Conservation (phyloP, 371 early-diverging fungal genomes). For the Umbelopsis sp. region DNA sequence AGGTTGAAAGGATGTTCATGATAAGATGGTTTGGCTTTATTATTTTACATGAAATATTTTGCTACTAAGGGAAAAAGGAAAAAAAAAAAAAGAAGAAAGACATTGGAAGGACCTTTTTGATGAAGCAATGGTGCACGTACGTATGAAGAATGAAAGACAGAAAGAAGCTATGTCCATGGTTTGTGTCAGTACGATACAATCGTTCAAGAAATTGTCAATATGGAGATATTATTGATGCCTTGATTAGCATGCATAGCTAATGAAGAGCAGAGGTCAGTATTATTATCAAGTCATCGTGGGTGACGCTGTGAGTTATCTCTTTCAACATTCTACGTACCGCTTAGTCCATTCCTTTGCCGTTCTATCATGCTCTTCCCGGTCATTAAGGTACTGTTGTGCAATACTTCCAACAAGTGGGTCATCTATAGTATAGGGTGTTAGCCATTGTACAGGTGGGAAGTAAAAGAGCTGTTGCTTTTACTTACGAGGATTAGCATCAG, state of each 20-base stretch:
- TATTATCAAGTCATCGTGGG: neutral
- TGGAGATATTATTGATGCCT: too few relatives aligned
- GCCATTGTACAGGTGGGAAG: neutral
- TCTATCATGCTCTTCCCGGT: conserved; percentile 88
- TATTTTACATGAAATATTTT: conserved; percentile 16
- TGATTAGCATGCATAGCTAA: conserved; percentile 10
- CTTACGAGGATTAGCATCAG: conserved; percentile 95
- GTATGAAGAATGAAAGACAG: neutral
- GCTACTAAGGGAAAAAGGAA: neutral
- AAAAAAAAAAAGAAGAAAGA: neutral
- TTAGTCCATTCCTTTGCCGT: conserved; percentile 94
- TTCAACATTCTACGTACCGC: conserved; percentile 51
- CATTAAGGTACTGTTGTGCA: conserved; percentile 88
- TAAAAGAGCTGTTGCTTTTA: neutral
- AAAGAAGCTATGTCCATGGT: neutral
- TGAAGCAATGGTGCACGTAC: neutral
- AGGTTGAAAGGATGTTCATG: neutral
- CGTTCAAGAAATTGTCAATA: neutral
- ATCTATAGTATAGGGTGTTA: conserved; percentile 46
- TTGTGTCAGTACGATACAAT: neutral
- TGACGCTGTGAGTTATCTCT: neutral
- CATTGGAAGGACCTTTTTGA: neutral
- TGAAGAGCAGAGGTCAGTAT: neutral
- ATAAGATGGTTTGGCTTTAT: conserved; percentile 12
- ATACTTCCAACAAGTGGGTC: conserved; percentile 93